phyloP scores from a whole-genome alignment of 495 filamentous ascomycete species.

The Evernia prunastri region DNA sequence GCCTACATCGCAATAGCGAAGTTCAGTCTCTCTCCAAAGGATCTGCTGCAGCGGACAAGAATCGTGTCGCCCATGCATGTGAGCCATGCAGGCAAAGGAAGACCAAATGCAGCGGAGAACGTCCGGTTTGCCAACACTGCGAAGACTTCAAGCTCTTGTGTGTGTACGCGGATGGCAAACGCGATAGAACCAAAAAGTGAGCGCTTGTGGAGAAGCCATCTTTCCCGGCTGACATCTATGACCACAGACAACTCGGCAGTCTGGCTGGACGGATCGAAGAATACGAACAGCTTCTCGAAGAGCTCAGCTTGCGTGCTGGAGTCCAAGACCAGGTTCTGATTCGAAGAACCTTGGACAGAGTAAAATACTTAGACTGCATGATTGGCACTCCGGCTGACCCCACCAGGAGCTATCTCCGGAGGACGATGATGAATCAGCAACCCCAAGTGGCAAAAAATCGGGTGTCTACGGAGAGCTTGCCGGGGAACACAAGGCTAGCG shows the following conservation, averaged over 20 bases:
- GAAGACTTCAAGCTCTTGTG: slow-evolving; percentile 45
- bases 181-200: slow-evolving; percentile 52
- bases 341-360: slow-evolving; percentile 18
- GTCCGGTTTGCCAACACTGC: slow-evolving; percentile 54
- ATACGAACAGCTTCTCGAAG: slow-evolving; percentile 44
- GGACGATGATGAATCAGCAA: slow-evolving; percentile 7
- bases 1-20: slow-evolving; percentile 24
- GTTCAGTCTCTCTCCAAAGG: slow-evolving; percentile 25
- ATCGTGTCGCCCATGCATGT: slow-evolving; percentile 52
- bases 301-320: slow-evolving; percentile 35
- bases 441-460: slow-evolving; percentile 1
- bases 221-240: slow-evolving; percentile 19
- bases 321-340: slow-evolving; percentile 35
- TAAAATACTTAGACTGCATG: slow-evolving; percentile 3
- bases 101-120: slow-evolving; percentile 55
- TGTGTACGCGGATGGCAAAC: slow-evolving; percentile 51
- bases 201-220: slow-evolving; percentile 18
- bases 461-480: slow-evolving; percentile 26
- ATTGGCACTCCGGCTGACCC: slow-evolving; percentile 2
- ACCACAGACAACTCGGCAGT: slow-evolving; percentile 36
- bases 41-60: slow-evolving; percentile 18
- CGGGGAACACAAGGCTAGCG: slow-evolving; percentile 33
- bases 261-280: slow-evolving; percentile 44
- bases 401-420: slow-evolving; percentile 18
- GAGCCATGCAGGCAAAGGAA: slow-evolving; percentile 67